Conservation (phyloP, 192 early-diverging fungal species). For the Paraglomus brasilianum region DNA sequence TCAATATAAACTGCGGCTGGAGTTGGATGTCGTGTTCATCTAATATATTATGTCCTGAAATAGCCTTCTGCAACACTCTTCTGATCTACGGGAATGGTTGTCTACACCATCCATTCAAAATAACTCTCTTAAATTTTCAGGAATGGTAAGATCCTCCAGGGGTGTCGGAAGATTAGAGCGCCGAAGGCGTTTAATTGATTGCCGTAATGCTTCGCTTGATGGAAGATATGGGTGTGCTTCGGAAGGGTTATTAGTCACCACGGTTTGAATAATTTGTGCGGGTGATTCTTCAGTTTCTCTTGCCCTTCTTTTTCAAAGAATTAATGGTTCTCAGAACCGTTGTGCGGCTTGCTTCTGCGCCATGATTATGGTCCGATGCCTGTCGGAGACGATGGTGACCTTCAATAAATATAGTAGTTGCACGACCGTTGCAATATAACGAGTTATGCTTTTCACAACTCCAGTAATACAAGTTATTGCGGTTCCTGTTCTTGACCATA, state of each 20-base stretch:
- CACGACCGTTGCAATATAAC: background rate
- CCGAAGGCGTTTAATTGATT: conserved; percentile 5
- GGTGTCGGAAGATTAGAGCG: background rate
- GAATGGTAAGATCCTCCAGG: background rate
- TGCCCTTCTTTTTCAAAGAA: background rate
- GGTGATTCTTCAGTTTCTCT: background rate
- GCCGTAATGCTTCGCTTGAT: background rate
- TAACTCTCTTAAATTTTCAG: conserved; percentile 13
- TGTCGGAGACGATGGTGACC: background rate
- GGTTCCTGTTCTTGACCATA: background rate
- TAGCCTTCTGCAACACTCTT: background rate
- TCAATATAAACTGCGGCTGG: background rate
- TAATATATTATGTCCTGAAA: conserved; percentile 2
- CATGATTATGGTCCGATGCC: conserved; percentile 1
- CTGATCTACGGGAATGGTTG: background rate
- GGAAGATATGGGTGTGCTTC: background rate
- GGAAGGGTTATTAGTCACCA: background rate
- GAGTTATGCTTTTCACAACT: conserved; percentile 7
- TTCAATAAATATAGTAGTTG: background rate
- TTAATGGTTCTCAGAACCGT: background rate
- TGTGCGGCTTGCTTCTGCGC: background rate
- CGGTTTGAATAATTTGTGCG: background rate
- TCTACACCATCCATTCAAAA: conserved; percentile 3
- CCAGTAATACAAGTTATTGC: background rate
- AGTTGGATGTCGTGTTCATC: conserved; percentile 2